Percentiles rank a stretch among this genome's conserved stretches.
phyloP scores from a whole-genome alignment of 2,329 filamentous ascomycete species.

The Pseudogymnoascus sp. region DNA sequence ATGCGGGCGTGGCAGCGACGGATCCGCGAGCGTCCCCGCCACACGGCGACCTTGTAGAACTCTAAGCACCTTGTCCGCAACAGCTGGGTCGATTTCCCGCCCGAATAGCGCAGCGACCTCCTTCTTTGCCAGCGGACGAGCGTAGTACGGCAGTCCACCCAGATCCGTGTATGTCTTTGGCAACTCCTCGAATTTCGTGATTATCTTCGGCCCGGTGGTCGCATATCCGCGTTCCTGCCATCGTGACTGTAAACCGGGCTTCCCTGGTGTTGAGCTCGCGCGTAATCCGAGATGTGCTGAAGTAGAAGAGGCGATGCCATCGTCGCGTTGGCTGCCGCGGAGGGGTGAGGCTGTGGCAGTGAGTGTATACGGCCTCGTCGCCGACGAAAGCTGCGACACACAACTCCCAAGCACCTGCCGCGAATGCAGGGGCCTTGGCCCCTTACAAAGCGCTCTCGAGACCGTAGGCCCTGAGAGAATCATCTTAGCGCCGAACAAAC shows the following conservation, averaged over 20 bases:
- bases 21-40: constrained; percentile 55
- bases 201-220: not conserved
- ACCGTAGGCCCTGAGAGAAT: not conserved
- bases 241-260: not conserved
- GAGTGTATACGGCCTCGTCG: not conserved
- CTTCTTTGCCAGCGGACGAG: constrained; percentile 38
- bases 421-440: not conserved
- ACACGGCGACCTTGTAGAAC: constrained; percentile 56
- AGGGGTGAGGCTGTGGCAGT: not conserved
- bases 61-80: constrained; percentile 46
- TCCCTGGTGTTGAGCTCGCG: not conserved
- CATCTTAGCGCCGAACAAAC: not conserved
- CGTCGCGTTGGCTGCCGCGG: not conserved
- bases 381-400: not conserved
- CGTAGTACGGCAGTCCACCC: constrained; percentile 45
- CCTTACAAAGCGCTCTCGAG: not conserved
- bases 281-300: not conserved
- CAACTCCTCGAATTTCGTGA: constrained; percentile 42
- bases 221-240: not conserved
- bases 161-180: constrained; percentile 49
- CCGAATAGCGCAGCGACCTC: constrained; percentile 46
- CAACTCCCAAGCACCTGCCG: not conserved
- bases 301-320: not conserved
- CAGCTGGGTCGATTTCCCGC: constrained; percentile 32
- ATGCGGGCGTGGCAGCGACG: constrained; percentile 30